Base-by-base conservation (phyloP, 208 protist genomes). In the Porcisia deanei region DNA sequence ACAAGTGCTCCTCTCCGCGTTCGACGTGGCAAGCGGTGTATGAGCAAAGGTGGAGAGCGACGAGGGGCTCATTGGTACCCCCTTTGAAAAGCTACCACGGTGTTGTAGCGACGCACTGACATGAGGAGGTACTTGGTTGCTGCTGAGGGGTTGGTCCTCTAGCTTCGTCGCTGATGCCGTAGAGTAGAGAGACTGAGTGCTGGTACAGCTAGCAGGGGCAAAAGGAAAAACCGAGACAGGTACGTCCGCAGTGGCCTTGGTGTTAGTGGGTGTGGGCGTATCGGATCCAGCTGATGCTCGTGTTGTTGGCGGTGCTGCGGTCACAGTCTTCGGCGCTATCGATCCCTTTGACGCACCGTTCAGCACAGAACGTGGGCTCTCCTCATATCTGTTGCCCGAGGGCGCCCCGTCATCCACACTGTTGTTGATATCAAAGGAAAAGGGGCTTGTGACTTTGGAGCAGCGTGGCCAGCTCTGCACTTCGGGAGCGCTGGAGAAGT, bases 401-500 rank as follows among this genome's bases (percentile, higher is more conserved):
- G 39, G 22, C 0, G 58, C 30, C 10, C 14, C 45, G 65, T 52
- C 37, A 41, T 55, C 43, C 18, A 76, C 7, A 12, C 43, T 47
- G 10, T 49, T 52, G 14, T 14, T 14, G 5, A 58, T 3, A 52
- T 34, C n/a, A 10, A 76, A 16, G 6, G 65, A 73, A 37, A 16
- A 25, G 55, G 30, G 63, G 63, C 55, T 77, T 22, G 64, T 67
- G 47, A 34, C 45, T 0, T 63, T 72, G 4, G 77, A 76, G 71
- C 73, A 58, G 22, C 18, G 77, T 49, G 53, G 45, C 54, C 64
- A 60, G 22, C 41, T 73, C n/a, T 55, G 65, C 63, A 73, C 30
- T 54, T 77, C 65, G 25, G n/a, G 55, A 12, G 64, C 14, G 52
- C 71, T 73, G 25, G 71, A 18, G 18, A 81, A 76, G 71, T 76